Percentiles rank a stretch among this genome's conserved stretches.
phyloP scores from a whole-genome alignment of 352 stramenopile genomes.

The Phytophthora pisi region DNA sequence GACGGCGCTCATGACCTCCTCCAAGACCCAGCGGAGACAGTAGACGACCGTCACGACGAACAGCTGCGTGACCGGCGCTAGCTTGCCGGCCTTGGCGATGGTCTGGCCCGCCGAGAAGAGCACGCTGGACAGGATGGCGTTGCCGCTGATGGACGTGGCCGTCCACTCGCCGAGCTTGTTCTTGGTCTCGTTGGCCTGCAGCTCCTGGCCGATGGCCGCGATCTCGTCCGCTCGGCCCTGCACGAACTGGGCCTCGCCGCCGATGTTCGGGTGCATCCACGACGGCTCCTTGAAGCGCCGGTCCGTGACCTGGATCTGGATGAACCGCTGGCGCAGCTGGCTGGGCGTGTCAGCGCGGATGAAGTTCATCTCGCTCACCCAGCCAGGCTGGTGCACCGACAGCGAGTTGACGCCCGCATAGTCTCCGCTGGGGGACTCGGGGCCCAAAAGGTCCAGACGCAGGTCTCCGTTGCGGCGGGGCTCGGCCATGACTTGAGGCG shows the following conservation, averaged over 20 bases:
- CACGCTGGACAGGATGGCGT: conserved; percentile 90
- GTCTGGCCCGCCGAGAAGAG: conserved; percentile 70
- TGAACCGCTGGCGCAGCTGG: conserved; percentile 58
- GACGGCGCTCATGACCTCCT: conserved; percentile 89
- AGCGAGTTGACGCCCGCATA: conserved; percentile 17
- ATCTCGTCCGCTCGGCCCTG: conserved; percentile 40
- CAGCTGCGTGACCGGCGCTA: conserved; percentile 80
- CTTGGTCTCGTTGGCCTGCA: conserved; percentile 27
- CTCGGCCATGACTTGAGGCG: conserved; percentile 11
- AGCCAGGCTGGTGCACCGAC: conserved; percentile 26
- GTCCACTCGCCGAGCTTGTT: conserved; percentile 74
- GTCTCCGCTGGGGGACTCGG: conserved; percentile 11
- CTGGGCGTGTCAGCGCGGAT: conserved; percentile 46
- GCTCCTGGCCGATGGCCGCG: conserved; percentile 32
- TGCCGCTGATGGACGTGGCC: conserved; percentile 90
- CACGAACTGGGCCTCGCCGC: conserved; percentile 55
- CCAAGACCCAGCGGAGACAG: conserved; percentile 84
- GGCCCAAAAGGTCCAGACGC: conserved; percentile 20
- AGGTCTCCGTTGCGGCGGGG: conserved; percentile 4
- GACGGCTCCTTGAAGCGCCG: conserved; percentile 63
- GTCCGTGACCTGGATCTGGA: conserved; percentile 70
- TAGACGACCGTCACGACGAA: conserved; percentile 74
- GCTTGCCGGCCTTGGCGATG: conserved; percentile 67
- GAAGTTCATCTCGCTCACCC: conserved; percentile 43
- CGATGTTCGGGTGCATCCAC: conserved; percentile 75